Evolutionary conservation across 2,329 filamentous ascomycete genomes (phyloP).

Genomic region (Diplodia sapinea): DNA sequence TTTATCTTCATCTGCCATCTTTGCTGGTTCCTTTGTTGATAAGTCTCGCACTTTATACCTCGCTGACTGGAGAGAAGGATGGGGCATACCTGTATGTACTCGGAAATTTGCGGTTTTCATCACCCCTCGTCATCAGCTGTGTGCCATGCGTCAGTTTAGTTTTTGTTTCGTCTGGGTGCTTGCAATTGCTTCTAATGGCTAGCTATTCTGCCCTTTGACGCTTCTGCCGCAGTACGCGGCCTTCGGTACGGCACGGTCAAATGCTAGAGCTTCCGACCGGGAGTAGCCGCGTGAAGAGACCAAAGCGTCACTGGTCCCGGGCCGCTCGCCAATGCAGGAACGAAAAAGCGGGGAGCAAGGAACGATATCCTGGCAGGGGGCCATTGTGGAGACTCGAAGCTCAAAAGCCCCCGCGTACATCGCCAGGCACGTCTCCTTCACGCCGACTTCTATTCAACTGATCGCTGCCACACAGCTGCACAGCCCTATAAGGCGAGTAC

Average conservation of each 20-base stretch:
- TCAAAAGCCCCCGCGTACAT: constrained; percentile 13
- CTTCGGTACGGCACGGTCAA: not conserved
- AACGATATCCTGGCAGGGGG: constrained; percentile 8
- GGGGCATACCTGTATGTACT: constrained; percentile 11
- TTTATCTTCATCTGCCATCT: not conserved
- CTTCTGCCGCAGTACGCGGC: not conserved
- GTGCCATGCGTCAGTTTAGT: not conserved
- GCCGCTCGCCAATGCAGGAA: constrained; percentile 16
- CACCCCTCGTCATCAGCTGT: not conserved
- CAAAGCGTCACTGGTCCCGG: not conserved
- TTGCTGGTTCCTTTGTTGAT: constrained; percentile 8
- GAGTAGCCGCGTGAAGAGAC: not conserved
- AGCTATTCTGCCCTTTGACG: not conserved
- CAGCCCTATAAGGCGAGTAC: constrained; percentile 19
- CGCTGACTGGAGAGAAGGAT: not conserved
- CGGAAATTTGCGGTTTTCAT: not conserved
- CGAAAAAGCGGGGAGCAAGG: constrained; percentile 18
- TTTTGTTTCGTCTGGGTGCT: not conserved
- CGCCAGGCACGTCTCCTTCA: not conserved
- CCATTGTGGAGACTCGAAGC: constrained; percentile 17
- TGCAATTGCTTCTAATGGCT: not conserved
- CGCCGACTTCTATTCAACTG: not conserved
- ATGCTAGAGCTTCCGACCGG: not conserved
- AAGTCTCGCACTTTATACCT: constrained; percentile 12
- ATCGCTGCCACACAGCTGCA: not conserved